These are phyloP conservation scores for Chaetomiaceae sp. DNA, from an alignment of 2,329 filamentous ascomycete genomes.

Conservation along the genomic window DNA sequence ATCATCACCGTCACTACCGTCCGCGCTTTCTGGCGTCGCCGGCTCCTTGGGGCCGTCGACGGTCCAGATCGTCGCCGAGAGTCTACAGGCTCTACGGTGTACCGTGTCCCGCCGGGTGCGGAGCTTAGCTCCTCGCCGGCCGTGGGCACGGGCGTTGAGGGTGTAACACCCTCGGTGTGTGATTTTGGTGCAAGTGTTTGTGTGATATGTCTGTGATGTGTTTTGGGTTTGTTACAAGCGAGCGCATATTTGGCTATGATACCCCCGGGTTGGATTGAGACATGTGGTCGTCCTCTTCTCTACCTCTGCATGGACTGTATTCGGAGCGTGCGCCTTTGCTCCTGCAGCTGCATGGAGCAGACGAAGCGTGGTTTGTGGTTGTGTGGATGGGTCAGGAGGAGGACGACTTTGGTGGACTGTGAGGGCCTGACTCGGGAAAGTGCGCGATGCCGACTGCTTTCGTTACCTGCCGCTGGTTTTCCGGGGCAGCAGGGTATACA, in stretches of 20 bases:
- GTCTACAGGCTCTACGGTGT: slow-evolving; percentile 6
- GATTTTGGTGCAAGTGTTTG: slow-evolving; percentile 1
- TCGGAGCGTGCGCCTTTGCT: slow-evolving; percentile 8
- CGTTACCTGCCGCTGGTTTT: not conserved
- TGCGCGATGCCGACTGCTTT: slow-evolving; percentile 1
- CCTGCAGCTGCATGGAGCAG: not conserved
- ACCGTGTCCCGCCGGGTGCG: slow-evolving; percentile 9
- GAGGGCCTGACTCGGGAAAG: slow-evolving; percentile 6
- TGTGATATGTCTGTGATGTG: slow-evolving; percentile 6
- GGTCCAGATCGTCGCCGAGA: slow-evolving; percentile 14
- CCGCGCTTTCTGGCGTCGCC: slow-evolving; percentile 11
- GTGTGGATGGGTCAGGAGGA: slow-evolving; percentile 7
- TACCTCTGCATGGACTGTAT: slow-evolving; percentile 14
- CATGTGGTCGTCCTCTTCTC: slow-evolving; percentile 23
- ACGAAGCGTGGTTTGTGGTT: slow-evolving; percentile 12
- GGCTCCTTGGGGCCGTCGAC: slow-evolving; percentile 22
- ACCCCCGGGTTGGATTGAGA: slow-evolving; percentile 16
- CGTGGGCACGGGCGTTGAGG: slow-evolving; percentile 4
- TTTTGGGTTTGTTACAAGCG: slow-evolving; percentile 15
- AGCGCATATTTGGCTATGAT: slow-evolving; percentile 17
- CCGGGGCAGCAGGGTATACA: not conserved
- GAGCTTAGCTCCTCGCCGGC: slow-evolving; percentile 2
- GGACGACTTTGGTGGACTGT: slow-evolving; percentile 15
- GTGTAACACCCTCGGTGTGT: slow-evolving; percentile 7
- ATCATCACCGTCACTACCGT: slow-evolving; percentile 10